Base-by-base conservation (phyloP, 2,329 filamentous ascomycete genomes). In the Tolypocladium tundrense region DNA sequence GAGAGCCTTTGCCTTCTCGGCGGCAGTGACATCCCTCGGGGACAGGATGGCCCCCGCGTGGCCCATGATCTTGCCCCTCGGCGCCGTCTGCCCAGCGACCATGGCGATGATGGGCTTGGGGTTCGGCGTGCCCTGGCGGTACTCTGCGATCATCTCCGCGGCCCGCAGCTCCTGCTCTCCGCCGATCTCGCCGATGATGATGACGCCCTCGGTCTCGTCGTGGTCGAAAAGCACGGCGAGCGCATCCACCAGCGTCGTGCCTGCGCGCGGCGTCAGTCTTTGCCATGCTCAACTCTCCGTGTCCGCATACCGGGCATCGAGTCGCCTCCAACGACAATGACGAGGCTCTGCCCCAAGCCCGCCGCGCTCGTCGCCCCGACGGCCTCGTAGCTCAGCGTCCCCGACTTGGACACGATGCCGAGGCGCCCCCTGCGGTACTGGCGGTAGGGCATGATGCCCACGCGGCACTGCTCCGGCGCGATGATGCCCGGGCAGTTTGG, bases 401-500 rank as follows among this genome's bases (percentile, higher is more conserved):
- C 89, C 0, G 87, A 91, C 68, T 90, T 91, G n/a, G 88, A 87
- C 3, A 90, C 82, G 57, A 93, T 88, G 2, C 88, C 88, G 27
- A 93, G 77, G 58, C 82, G 80, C 0, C 88, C 89, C 0, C 83
- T 80, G 1, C 57, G 60, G 33, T 74, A 75, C 62, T 75, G 73
- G 37, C 64, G 66, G 54, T 72, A 73, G 0, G 73, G 73, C 73
- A 75, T 75, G 45, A 75, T 75, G 2, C 73, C 73, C 6, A 75
- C 68, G 0, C 73, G 58, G 64, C 88, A 92, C 2, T 84, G 86
- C 27, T 85, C 80, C 0, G 88, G 86, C 4, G 87, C 88, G 58
- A 92, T 90, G 60, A 93, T 91, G 0, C 89, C 89, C 0, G 89
- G 88, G 24, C 87, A 88, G 68, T 92, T 93, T n/a, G 89, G 87